These are phyloP conservation scores for Boletus tomentosulus DNA, from an alignment of 768 basidiomycete genomes.

Conservation along the genomic window DNA sequence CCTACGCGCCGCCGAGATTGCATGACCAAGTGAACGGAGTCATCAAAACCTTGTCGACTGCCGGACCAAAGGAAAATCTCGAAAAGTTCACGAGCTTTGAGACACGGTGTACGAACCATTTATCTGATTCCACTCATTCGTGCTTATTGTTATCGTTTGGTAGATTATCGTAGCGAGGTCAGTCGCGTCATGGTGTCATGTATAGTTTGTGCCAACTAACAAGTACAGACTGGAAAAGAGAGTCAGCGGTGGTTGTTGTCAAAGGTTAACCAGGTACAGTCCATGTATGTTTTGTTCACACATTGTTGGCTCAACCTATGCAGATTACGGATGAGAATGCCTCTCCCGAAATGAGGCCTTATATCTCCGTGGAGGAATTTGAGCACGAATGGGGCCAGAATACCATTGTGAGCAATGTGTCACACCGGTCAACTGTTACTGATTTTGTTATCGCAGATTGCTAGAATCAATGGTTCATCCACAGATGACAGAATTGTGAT, in stretches of 20 bases:
- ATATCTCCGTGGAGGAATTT: slow-evolving; percentile 70
- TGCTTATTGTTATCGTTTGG: slow-evolving; percentile 17
- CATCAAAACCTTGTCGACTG: slow-evolving; percentile 60
- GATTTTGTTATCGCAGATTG: slow-evolving; percentile 45
- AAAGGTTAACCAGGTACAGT: slow-evolving; percentile 57
- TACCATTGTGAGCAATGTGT: slow-evolving; percentile 49
- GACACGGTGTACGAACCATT: slow-evolving; percentile 57
- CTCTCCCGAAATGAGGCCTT: slow-evolving; percentile 47
- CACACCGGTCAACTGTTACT: background rate
- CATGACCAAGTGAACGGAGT: slow-evolving; percentile 57
- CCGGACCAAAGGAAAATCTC: slow-evolving; percentile 62
- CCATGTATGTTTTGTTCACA: background rate
- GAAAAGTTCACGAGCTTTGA: slow-evolving; percentile 65
- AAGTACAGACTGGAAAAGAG: slow-evolving; percentile 59
- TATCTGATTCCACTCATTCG: background rate
- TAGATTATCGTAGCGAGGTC: slow-evolving; percentile 77
- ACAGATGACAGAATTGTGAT: slow-evolving; percentile 61
- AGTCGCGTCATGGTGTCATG: slow-evolving; percentile 10
- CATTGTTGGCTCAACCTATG: slow-evolving; percentile 2
- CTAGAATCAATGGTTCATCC: slow-evolving; percentile 71
- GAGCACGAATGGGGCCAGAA: slow-evolving; percentile 83
- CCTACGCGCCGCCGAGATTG: slow-evolving; percentile 57
- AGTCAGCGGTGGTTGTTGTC: slow-evolving; percentile 76
- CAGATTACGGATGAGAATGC: slow-evolving; percentile 66
- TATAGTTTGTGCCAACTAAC: slow-evolving; percentile 12